Percentiles rank a stretch among this genome's conserved stretches.
phyloP scores from a whole-genome alignment of 176 grass and related monocot genomes.

The Areca catechu region DNA sequence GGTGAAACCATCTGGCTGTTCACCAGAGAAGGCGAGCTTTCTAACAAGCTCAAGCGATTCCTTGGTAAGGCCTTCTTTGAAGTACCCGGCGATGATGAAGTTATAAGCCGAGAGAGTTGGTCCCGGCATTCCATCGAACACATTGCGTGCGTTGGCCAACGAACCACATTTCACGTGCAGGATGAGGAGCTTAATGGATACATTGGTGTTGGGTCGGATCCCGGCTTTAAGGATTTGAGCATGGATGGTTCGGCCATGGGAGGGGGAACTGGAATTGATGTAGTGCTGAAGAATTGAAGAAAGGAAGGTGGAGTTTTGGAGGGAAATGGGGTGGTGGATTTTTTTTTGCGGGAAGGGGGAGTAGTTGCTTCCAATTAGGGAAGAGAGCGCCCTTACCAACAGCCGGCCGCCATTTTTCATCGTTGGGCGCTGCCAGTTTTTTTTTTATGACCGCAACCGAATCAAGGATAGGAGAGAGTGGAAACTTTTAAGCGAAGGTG shows the following conservation, averaged over 20 bases:
- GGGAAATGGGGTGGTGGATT: background rate
- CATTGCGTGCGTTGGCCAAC: slow-evolving; percentile 43
- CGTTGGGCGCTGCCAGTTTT: background rate
- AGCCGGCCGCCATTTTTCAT: no score
- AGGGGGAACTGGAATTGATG: slow-evolving; percentile 38
- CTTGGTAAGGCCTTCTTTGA: slow-evolving; percentile 27
- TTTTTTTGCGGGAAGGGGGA: no score
- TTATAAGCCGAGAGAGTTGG: slow-evolving; percentile 41
- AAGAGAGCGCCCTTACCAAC: no score
- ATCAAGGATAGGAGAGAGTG: background rate
- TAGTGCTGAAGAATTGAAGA: slow-evolving; percentile 36
- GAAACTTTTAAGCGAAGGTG: background rate
- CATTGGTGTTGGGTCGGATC: slow-evolving; percentile 12
- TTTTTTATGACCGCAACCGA: background rate
- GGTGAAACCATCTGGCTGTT: slow-evolving; percentile 42
- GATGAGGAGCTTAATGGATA: slow-evolving; percentile 62
- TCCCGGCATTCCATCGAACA: slow-evolving; percentile 55
- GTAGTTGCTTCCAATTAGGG: no score
- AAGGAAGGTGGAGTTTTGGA: slow-evolving; percentile 2
- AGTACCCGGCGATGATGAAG: slow-evolving; percentile 72
- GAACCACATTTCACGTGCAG: slow-evolving; percentile 58
- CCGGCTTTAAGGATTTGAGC: slow-evolving; percentile 50
- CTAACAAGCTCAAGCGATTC: slow-evolving; percentile 48
- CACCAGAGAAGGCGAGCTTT: slow-evolving; percentile 31
- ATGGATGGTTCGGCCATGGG: slow-evolving; percentile 43